Percentiles rank a stretch among this genome's conserved stretches.
These are phyloP conservation scores for Coprinellus micaceus DNA, from an alignment of 768 basidiomycete genomes.

Conservation along the genomic window DNA sequence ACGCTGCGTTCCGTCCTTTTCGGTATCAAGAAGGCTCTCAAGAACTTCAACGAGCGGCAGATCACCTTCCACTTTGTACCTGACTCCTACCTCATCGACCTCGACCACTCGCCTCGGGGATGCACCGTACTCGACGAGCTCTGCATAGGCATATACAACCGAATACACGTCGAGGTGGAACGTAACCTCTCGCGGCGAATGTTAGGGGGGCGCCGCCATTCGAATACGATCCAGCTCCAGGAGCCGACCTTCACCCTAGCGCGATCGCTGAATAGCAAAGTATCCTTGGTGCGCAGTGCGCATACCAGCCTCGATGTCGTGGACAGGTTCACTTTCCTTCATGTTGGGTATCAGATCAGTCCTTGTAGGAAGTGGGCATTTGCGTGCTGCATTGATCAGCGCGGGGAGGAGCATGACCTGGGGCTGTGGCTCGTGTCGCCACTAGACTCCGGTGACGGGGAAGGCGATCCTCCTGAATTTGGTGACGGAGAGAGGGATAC, in stretches of 20 bases:
- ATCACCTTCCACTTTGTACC: slow-evolving; percentile 74
- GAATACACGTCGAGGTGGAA: slow-evolving; percentile 57
- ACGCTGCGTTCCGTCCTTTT: slow-evolving; percentile 67
- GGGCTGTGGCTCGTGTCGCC: slow-evolving; percentile 60
- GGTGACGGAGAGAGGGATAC: slow-evolving; percentile 32
- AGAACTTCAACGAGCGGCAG: slow-evolving; percentile 44
- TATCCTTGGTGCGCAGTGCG: slow-evolving; percentile 34
- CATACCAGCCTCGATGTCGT: slow-evolving; percentile 41
- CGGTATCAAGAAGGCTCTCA: slow-evolving; percentile 54
- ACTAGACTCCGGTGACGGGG: slow-evolving; percentile 27
- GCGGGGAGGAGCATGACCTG: slow-evolving; percentile 70
- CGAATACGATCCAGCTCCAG: slow-evolving; percentile 36
- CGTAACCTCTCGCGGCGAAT: slow-evolving; percentile 57
- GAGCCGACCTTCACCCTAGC: slow-evolving; percentile 66
- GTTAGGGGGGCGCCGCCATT: slow-evolving; percentile 22
- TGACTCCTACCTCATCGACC: slow-evolving; percentile 50
- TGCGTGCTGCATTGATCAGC: slow-evolving; percentile 70
- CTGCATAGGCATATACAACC: slow-evolving; percentile 67
- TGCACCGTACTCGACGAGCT: slow-evolving; percentile 46
- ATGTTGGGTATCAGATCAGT: slow-evolving; percentile 71
- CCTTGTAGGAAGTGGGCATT: slow-evolving; percentile 73
- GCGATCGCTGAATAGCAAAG: slow-evolving; percentile 36
- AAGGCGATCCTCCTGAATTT: slow-evolving; percentile 7
- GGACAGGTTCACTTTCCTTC: slow-evolving; percentile 55
- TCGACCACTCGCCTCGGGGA: slow-evolving; percentile 40